Conservation (phyloP, 176 grass and related monocot genomes). For the Carex scoparia region DNA sequence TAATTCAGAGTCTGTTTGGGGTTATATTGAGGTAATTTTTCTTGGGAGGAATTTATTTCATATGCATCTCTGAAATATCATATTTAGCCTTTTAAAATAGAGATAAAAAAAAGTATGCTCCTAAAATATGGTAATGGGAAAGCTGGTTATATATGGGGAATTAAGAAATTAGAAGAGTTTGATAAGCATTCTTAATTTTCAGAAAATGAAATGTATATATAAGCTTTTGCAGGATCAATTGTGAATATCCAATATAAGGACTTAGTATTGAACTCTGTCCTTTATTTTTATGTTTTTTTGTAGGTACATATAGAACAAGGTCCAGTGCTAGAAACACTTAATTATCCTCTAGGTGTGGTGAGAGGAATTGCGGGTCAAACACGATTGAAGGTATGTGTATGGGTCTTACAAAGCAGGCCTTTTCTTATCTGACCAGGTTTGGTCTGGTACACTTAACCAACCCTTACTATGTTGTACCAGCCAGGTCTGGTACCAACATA, state of each 20-base stretch:
- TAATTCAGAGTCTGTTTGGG: slow-evolving; percentile 54
- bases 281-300: background rate
- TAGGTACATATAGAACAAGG: slow-evolving; percentile 98
- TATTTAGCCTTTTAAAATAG: background rate
- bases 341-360: slow-evolving; percentile 75
- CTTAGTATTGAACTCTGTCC: background rate
- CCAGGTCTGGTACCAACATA: background rate
- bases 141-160: background rate
- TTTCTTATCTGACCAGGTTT: background rate
- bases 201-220: background rate
- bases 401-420: background rate
- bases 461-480: background rate
- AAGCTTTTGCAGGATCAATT: background rate
- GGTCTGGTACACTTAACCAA: background rate
- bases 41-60: background rate
- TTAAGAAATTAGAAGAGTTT: background rate
- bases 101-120: background rate
- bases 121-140: background rate
- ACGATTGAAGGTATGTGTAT: slow-evolving; percentile 58
- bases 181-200: background rate
- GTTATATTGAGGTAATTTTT: slow-evolving; percentile 78
- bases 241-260: background rate
- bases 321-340: slow-evolving; percentile 83
- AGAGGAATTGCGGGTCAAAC: slow-evolving; percentile 97
- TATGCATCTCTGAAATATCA: background rate